Evolutionary conservation across 2,329 filamentous ascomycete species (phyloP).

Genomic region (Spiromastix sp.): DNA sequence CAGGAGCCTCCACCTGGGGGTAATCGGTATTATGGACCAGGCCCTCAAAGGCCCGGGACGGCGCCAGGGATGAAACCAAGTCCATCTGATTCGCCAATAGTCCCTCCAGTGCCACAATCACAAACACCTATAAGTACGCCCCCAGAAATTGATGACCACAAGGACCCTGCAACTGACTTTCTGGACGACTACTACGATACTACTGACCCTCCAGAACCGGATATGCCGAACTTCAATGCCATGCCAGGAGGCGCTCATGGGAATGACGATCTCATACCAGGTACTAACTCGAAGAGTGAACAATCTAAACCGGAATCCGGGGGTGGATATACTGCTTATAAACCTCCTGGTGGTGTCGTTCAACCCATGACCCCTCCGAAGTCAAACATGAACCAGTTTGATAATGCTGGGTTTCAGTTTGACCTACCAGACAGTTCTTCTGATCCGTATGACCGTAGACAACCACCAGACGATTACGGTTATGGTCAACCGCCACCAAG

Average conservation of each 20-base stretch:
- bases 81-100: background rate
- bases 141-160: constrained; percentile 7
- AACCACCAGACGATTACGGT: constrained; percentile 13
- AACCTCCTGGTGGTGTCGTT: constrained; percentile 21
- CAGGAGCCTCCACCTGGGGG: constrained; percentile 20
- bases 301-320: constrained; percentile 8
- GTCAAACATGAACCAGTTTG: constrained; percentile 24
- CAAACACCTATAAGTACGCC: background rate
- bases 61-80: constrained; percentile 16
- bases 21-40: constrained; percentile 4
- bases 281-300: constrained; percentile 21
- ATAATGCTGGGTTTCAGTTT: constrained; percentile 54
- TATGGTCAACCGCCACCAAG: constrained; percentile 11
- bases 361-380: constrained; percentile 31
- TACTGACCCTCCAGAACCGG: constrained; percentile 38
- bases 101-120: constrained; percentile 6
- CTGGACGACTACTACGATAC: constrained; percentile 43
- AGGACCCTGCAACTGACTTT: constrained; percentile 27
- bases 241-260: constrained; percentile 30
- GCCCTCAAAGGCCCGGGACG: constrained; percentile 18
- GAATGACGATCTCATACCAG: constrained; percentile 22
- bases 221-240: constrained; percentile 56
- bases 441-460: constrained; percentile 6
- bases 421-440: constrained; percentile 47
- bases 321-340: constrained; percentile 27